These are phyloP conservation scores for Panicum hallii DNA, from an alignment of 202 grass and related monocot species.

Conservation along the genomic window DNA sequence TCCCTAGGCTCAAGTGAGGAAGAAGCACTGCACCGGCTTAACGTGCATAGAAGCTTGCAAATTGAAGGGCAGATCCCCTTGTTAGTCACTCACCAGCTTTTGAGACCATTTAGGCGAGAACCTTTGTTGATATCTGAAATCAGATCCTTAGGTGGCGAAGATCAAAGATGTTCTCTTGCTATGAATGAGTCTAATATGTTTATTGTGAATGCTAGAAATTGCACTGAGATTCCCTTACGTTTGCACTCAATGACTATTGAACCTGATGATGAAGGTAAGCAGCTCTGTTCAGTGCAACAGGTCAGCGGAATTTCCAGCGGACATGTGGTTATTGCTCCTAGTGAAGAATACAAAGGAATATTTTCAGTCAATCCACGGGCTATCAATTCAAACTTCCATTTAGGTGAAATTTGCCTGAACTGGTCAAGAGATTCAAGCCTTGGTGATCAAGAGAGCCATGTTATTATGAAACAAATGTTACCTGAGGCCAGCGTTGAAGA, in stretches of 20 bases:
- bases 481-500: constrained; percentile 75
- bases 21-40: constrained; percentile 69
- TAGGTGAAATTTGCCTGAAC: constrained; percentile 75
- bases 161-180: constrained; percentile 74
- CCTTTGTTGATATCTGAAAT: constrained; percentile 85
- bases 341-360: constrained; percentile 82
- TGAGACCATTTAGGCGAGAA: constrained; percentile 87
- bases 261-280: constrained; percentile 46
- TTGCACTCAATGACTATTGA: constrained; percentile 66
- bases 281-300: constrained; percentile 60
- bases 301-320: constrained; percentile 65
- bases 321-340: constrained; percentile 66
- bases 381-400: constrained; percentile 49
- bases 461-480: constrained; percentile 67
- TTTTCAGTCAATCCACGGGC: constrained; percentile 73
- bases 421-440: constrained; percentile 78
- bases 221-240: constrained; percentile 74
- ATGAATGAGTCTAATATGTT: constrained; percentile 85
- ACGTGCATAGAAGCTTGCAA: constrained; percentile 92
- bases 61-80: constrained; percentile 93
- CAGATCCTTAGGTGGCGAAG: constrained; percentile 55
- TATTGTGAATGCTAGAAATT: constrained; percentile 80
- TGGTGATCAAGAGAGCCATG: constrained; percentile 47
- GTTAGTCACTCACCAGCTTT: constrained; percentile 69
- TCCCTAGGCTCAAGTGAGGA: constrained; percentile 59